Evolutionary conservation across 371 early-diverging fungal species (phyloP).

Genomic region (Rhizopus stolonifer): DNA sequence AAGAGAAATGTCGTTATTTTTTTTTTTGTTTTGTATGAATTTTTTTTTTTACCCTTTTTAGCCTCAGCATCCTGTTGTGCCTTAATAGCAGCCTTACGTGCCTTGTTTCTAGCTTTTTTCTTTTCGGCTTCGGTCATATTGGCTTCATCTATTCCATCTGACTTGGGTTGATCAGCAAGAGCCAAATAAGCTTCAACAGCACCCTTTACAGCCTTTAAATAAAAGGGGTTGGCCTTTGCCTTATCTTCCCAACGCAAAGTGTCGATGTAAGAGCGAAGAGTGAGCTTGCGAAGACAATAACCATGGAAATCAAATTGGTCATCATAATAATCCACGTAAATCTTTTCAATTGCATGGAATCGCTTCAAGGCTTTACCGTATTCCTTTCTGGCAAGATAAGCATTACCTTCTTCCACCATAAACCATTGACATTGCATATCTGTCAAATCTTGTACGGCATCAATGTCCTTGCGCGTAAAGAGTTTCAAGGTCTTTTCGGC

Average conservation of each 20-base stretch:
- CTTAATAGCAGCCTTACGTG: slow-evolving; percentile 52
- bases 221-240: slow-evolving; percentile 70
- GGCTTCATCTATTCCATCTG: slow-evolving; percentile 40
- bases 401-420: slow-evolving; percentile 72
- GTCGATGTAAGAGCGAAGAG: slow-evolving; percentile 83
- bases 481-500: slow-evolving; percentile 83
- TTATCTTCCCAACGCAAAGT: slow-evolving; percentile 79
- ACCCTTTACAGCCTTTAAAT: slow-evolving; percentile 71
- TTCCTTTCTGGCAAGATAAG: slow-evolving; percentile 65
- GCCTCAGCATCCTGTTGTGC: slow-evolving; percentile 45
- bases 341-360: slow-evolving; percentile 79
- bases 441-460: slow-evolving; percentile 77
- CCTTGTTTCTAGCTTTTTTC: slow-evolving; percentile 61
- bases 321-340: slow-evolving; percentile 83
- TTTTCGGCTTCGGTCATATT: slow-evolving; percentile 66
- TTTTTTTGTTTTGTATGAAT: too few relatives aligned
- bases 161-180: slow-evolving; percentile 63
- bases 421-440: slow-evolving; percentile 95
- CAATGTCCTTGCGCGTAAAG: slow-evolving; percentile 82
- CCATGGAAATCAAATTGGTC: slow-evolving; percentile 97
- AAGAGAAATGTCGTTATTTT: neutral
- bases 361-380: slow-evolving; percentile 85
- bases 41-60: slow-evolving; percentile 29
- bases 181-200: slow-evolving; percentile 74
- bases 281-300: slow-evolving; percentile 89